A percentile compares a stretch with the other conserved stretches of the same genome.
These are phyloP conservation scores for Penicillium arizonense DNA, from an alignment of 495 filamentous ascomycete species.

Conservation along the genomic window DNA sequence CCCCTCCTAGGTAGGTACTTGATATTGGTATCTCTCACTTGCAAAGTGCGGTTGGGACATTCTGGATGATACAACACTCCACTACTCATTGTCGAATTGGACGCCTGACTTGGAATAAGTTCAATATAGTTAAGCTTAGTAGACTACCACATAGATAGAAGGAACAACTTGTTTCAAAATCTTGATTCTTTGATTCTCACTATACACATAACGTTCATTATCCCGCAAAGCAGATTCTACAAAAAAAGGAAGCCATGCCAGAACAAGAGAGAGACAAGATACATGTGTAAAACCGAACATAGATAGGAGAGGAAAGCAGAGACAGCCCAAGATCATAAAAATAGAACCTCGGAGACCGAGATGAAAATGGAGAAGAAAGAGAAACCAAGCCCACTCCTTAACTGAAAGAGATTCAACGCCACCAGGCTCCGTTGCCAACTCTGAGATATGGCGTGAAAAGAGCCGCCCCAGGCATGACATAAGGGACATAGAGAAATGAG, in stretches of 20 bases:
- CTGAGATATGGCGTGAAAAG: conserved; percentile 9
- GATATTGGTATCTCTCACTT: too few species aligned
- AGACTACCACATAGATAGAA: not conserved
- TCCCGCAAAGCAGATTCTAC: conserved; percentile 13
- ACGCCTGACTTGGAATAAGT: too few species aligned
- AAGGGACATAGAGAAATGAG: conserved; percentile 1
- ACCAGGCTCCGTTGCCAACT: conserved; percentile 14
- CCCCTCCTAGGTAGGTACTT: too few species aligned
- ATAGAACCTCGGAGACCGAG: not conserved
- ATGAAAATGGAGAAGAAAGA: not conserved
- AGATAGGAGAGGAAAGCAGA: not conserved
- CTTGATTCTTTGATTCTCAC: not conserved
- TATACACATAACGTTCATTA: conserved; percentile 18
- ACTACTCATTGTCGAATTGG: too few species aligned
- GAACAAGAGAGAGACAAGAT: not conserved
- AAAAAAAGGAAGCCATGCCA: not conserved
- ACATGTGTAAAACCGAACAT: not conserved
- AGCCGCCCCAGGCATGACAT: conserved; percentile 4
- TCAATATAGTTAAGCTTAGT: not conserved
- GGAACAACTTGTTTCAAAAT: not conserved
- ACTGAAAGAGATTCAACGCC: conserved; percentile 19
- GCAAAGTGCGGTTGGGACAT: too few species aligned
- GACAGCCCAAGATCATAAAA: not conserved
- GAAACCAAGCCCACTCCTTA: not conserved
- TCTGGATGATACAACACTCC: too few species aligned